A percentile compares a stretch with the other conserved stretches of the same genome.
Conservation (phyloP, 1,284 basidiomycete genomes). For the Melampsora larici-populina region DNA sequence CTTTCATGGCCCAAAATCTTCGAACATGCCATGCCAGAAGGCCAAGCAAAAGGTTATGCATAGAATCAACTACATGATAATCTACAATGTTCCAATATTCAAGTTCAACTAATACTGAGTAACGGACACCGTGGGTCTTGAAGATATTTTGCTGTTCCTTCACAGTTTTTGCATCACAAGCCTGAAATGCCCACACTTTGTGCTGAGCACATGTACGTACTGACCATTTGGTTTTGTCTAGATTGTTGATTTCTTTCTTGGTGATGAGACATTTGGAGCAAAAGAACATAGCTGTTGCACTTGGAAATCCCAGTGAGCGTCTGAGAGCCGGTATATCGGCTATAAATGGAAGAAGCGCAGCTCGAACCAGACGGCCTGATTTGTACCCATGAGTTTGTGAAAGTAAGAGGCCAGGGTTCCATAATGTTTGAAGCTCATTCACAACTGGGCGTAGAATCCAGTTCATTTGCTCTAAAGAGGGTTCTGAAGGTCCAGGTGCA, state of each 20-base stretch:
- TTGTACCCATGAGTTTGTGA: no score
- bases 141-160: constrained; percentile 7
- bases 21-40: no score
- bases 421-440: no score
- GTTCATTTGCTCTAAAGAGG: no score
- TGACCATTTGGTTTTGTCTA: constrained; percentile 8
- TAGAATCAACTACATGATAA: constrained; percentile 36
- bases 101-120: constrained; percentile 34
- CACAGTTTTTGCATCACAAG: constrained; percentile 9
- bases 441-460: no score
- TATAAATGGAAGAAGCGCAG: no score
- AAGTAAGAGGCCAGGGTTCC: no score
- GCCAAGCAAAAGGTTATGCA: constrained; percentile 13
- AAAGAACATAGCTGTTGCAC: not conserved
- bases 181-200: no score
- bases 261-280: constrained; percentile 35
- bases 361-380: no score
- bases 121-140: constrained; percentile 14
- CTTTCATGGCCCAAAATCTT: no score
- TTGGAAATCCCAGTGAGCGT: constrained; percentile 40
- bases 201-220: constrained; percentile 16
- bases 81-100: constrained; percentile 29
- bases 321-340: no score
- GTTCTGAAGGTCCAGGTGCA: no score
- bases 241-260: constrained; percentile 26